Evolutionary conservation across 805 yeast genomes (phyloP), one percentile per base, ranked within the genome.

Genomic region (Yarrowia yakushimensis): DNA sequence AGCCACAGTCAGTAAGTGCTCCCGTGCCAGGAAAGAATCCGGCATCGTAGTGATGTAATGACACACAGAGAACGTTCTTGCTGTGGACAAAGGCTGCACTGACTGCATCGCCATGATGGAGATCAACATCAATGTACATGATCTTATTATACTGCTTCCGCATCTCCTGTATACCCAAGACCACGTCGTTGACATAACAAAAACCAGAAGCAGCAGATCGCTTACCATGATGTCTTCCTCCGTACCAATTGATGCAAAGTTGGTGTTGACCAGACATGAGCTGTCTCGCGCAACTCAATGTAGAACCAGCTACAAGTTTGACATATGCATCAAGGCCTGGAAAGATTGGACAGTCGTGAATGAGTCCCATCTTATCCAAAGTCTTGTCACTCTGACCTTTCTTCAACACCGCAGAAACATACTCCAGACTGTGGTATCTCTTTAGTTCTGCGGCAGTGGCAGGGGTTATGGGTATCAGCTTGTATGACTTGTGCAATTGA

Each of bases 101-200:
- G 6, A 88, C 93, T 0, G 91, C 96, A 71, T 88, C 92, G 0
- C 93, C 92, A 71, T 87, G 92, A 70, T 88, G 96, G 8, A 88
- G 71, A 71, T 88, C 96, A 7, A 88, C 72, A 71, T 88, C 96
- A 3, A 88, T 70, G 67, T 88, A 88, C 68, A 84, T 74, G 1
- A 88, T 76, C 34, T 71, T 79, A 11, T 74, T 71, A 68, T 74
- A 84, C 22, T 67, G 69, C 23, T 76, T 74, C 33, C 92, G 71
- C 13, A 87, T 74, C 37, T 69, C 65, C 23, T 52, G 76, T 4
- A 87, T 83, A 0, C 82, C 80, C 13, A 88, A 68, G 0, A 83
- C 85, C 8, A 86, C 79, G 68, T 88, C 96, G 66, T 87, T 87
- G 2, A 86, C 74, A 68, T 87, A 87, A 69, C 94, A 87, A 68